phyloP scores from a whole-genome alignment of 2,329 filamentous ascomycete genomes.

The Aspergillus cejpii region DNA sequence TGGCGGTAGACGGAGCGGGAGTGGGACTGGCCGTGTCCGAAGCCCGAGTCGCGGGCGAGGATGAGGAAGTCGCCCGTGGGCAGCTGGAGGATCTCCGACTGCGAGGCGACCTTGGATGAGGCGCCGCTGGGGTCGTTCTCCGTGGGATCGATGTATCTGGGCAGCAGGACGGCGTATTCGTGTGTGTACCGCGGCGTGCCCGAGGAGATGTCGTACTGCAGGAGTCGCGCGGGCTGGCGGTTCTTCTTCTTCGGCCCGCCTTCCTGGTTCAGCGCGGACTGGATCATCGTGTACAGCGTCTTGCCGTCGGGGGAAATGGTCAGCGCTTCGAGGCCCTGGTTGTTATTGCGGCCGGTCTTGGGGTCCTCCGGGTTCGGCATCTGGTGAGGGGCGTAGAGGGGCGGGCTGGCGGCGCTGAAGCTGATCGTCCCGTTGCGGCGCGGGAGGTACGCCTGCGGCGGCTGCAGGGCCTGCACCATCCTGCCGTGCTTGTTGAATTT shows the following conservation, averaged over 20 bases:
- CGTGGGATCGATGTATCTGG: conserved; percentile 49
- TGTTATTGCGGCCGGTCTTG: conserved; percentile 59
- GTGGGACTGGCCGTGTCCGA: conserved; percentile 51
- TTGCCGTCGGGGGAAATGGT: conserved; percentile 58
- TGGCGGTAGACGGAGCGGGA: conserved; percentile 58
- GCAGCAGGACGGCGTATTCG: conserved; percentile 62
- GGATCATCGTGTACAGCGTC: conserved; percentile 58
- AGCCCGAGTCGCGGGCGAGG: conserved; percentile 56
- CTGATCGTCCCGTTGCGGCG: conserved; percentile 54
- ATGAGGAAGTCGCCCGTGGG: conserved; percentile 59
- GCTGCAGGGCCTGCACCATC: conserved; percentile 58
- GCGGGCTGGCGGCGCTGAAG: conserved; percentile 60
- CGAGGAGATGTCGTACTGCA: conserved; percentile 56
- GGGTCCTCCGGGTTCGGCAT: conserved; percentile 51
- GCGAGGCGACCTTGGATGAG: conserved; percentile 54
- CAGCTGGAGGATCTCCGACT: conserved; percentile 63
- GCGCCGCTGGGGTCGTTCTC: conserved; percentile 42
- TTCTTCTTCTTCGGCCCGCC: conserved; percentile 52
- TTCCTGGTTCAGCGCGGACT: conserved; percentile 59
- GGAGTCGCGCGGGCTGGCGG: conserved; percentile 53
- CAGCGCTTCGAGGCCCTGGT: conserved; percentile 68
- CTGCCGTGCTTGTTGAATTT: conserved; percentile 53
- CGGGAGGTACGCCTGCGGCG: conserved; percentile 59
- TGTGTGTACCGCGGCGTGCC: conserved; percentile 44
- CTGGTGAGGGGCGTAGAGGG: conserved; percentile 50